phyloP scores from a whole-genome alignment of 2,329 filamentous ascomycete species.

The Aspergillus sclerotialis region DNA sequence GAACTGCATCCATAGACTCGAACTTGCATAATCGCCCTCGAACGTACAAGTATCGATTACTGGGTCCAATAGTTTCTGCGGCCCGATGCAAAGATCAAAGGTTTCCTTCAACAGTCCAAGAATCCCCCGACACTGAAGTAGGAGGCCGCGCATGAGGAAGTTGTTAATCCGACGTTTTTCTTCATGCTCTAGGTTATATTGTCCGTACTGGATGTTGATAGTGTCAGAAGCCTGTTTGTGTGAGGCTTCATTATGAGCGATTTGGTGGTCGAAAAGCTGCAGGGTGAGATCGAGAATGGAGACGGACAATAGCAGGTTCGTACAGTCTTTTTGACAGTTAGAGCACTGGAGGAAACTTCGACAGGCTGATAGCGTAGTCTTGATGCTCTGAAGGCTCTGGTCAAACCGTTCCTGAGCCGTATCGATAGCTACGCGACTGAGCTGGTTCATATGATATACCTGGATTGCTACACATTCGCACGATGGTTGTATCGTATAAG shows the following conservation, averaged over 20 bases:
- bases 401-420: slow-evolving; percentile 23
- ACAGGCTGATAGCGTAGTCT: slow-evolving; percentile 22
- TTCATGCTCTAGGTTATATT: slow-evolving; percentile 22
- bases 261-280: slow-evolving; percentile 25
- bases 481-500: slow-evolving; percentile 12
- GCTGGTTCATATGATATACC: slow-evolving; percentile 22
- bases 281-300: slow-evolving; percentile 24
- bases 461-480: slow-evolving; percentile 27
- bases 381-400: slow-evolving; percentile 24
- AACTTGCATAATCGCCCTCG: too few relatives aligned
- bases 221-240: slow-evolving; percentile 9
- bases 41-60: too few relatives aligned
- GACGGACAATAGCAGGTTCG: slow-evolving; percentile 20
- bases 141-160: slow-evolving; percentile 19
- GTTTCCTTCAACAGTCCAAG: slow-evolving; percentile 15
- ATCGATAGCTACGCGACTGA: slow-evolving; percentile 22
- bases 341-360: slow-evolving; percentile 23
- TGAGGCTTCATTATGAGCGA: slow-evolving; percentile 15
- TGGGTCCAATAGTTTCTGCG: not conserved
- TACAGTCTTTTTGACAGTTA: slow-evolving; percentile 22
- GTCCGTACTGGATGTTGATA: slow-evolving; percentile 20
- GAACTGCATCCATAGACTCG: too few relatives aligned
- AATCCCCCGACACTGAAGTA: slow-evolving; percentile 21
- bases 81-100: slow-evolving; percentile 6
- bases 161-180: slow-evolving; percentile 22